A percentile compares a stretch with the other conserved stretches of the same genome.
phyloP scores from a whole-genome alignment of 2,329 filamentous ascomycete species.

The Pseudocercospora eumusae region DNA sequence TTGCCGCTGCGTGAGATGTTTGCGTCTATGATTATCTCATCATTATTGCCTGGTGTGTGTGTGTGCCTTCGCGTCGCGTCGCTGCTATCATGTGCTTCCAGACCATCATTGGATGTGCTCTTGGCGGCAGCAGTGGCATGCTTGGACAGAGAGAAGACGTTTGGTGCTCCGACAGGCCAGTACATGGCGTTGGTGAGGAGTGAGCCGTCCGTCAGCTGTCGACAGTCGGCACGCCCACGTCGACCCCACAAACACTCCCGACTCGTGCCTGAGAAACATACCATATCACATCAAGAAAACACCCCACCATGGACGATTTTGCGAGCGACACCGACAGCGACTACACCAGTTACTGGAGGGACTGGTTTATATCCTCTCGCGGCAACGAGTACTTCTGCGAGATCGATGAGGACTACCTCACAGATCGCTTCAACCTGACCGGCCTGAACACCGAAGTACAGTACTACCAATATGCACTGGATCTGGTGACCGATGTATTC shows the following conservation, averaged over 20 bases:
- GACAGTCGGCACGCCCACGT: too few species aligned
- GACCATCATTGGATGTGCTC: slow-evolving; percentile 62
- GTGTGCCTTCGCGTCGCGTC: too few species aligned
- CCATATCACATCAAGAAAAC: too few species aligned
- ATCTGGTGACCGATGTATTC: slow-evolving; percentile 96
- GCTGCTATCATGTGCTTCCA: too few species aligned
- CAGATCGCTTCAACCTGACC: slow-evolving; percentile 96
- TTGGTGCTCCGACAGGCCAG: slow-evolving; percentile 84
- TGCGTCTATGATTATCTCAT: slow-evolving; percentile 72
- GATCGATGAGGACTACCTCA: slow-evolving; percentile 98
- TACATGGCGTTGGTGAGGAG: slow-evolving; percentile 63
- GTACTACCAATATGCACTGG: slow-evolving; percentile 98
- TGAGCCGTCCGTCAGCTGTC: slow-evolving; percentile 7
- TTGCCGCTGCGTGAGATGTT: slow-evolving; percentile 77
- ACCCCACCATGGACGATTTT: slow-evolving; percentile 81
- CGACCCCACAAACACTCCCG: neutral
- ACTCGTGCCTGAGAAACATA: neutral
- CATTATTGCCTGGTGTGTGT: slow-evolving; percentile 5
- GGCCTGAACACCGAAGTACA: slow-evolving; percentile 96
- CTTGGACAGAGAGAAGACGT: slow-evolving; percentile 77
- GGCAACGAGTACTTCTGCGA: slow-evolving; percentile 99
- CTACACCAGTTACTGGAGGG: slow-evolving; percentile 98
- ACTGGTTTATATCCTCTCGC: slow-evolving; percentile 98
- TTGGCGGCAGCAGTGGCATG: slow-evolving; percentile 55
- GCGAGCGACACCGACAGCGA: slow-evolving; percentile 97